Base-by-base conservation (phyloP, 352 stramenopile genomes). In the Pythium plurisporium region DNA sequence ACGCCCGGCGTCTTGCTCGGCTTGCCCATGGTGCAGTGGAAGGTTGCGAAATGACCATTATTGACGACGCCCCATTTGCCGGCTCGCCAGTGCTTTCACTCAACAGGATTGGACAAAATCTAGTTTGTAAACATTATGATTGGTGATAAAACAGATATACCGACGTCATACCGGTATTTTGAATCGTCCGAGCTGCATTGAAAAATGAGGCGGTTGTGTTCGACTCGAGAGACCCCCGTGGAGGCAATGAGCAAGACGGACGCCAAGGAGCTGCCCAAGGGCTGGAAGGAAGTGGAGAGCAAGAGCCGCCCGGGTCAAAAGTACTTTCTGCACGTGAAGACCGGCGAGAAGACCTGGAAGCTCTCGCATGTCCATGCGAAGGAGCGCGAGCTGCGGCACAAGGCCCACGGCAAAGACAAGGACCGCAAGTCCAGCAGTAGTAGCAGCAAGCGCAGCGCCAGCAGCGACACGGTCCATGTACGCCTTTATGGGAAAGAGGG, bases 321-420 rank as follows among this genome's bases (percentile, higher is more conserved):
- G 36, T 96, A 95, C 68, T 96, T 81, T 61, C 59, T 95, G 48
- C 86, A 94, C 69, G 46, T 83, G 26, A 91, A 91, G 67, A 89
- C 69, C 25, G 84, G 84, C 29, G 79, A 92, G 67, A 94, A 94
- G 70, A 94, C 84, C 12, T 94, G 84, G 82, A 94, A 94, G 62
- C 63, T 92, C 26, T 74, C 84, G 44, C 80, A 94, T 50, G 81
- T 94, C 42, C 79, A 90, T 56, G 77, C 78, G 43, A 91, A 92
- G 63, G 80, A 92, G 64, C 76, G 78, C 55, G 80, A 93, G 70
- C 70, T 86, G 30, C 74, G 82, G 14, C 74, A 86, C 66, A 73
- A 76, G 27, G 66, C 67, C 34, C 33, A 50, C 29, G 26, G 36
- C 31, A 55, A 68, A 11, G 49, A 70, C 38, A 67, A 65, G 42